Base-by-base conservation (phyloP, 2,329 filamentous ascomycete species). In the Teratosphaeria epicoccoides region DNA sequence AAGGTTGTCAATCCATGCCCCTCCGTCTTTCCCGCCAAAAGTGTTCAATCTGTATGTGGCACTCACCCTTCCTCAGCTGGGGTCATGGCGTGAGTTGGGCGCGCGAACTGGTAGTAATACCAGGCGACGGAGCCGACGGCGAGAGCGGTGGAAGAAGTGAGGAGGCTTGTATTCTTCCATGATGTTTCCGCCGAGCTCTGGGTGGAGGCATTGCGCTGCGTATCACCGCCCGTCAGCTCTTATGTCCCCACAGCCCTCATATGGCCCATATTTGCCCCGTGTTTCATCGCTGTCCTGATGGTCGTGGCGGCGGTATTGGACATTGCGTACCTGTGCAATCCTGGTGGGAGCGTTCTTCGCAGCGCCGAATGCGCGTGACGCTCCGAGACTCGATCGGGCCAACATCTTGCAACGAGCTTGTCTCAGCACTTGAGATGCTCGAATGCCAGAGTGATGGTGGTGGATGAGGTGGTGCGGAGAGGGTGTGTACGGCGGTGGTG, bases 1-100 rank as follows among this genome's bases (percentile, higher is more conserved):
- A 23, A 11, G 43, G 24, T 5, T n/a, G 56, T 61, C 51, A 57
- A 56, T 50, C 24, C 28, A 20, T n/a, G 24, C 20, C 28, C 25
- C 17, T 20, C 12, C 46, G 17, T 51, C 37, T 52, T 57, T 52
- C n/a, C 52, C 7, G 23, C 43, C 43, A 24, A 23, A 14, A 9
- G n/a, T 26, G 4, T 29, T 14, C 14, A 6, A 29, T 33, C 4
- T 28, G 12, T 33, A 33, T 12, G 14, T 5, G 7, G 17, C 7
- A 52, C 91, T 84, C 80, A 98, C 93, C 93, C 93, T 83, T 98
- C 93, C 79, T 98, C 93, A 68, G 86, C 86, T 59, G 88, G 89
- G 64, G 91, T 90, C 83, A 86, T 86, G 64, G 93, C 93, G 73
- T 88, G 82, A 57, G 87, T 85, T 65, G 86, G 83, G 65, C 87